phyloP scores from a whole-genome alignment of 257 asterid genomes.

The Solanum appendiculatum region DNA sequence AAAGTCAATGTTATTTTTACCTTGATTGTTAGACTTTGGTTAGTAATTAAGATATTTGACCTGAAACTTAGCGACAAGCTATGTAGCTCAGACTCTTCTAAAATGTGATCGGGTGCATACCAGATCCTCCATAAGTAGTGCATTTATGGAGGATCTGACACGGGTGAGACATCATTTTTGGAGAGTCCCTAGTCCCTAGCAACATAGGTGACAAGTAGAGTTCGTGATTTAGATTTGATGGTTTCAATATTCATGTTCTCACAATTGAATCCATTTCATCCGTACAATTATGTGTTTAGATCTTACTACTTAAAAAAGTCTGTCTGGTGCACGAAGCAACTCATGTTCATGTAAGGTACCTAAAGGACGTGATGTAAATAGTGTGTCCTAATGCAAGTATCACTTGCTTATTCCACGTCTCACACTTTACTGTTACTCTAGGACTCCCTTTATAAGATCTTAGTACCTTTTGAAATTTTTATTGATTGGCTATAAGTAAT shows the following conservation, averaged over 20 bases:
- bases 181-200: not conserved
- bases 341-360: not conserved
- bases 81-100: too few species aligned
- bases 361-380: not conserved
- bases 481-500: not conserved
- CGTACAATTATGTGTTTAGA: not conserved
- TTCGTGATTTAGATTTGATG: not conserved
- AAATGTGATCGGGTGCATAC: too few species aligned
- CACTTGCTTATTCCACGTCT: not conserved
- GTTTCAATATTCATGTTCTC: too few species aligned
- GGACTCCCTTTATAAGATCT: not conserved
- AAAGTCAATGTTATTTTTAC: not conserved
- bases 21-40: too few species aligned
- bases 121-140: not conserved
- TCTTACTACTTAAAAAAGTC: not conserved
- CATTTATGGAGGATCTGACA: not conserved
- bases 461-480: not conserved
- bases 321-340: not conserved
- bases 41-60: too few species aligned
- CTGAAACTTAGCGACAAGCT: too few species aligned
- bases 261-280: not conserved
- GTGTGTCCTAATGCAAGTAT: not conserved
- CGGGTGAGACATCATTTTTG: rapidly evolving
- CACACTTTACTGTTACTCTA: not conserved
- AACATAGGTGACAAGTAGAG: not conserved